Percentiles rank a stretch among this genome's conserved stretches.
phyloP scores from a whole-genome alignment of 352 stramenopile species.

The Globisporangium paddicum region DNA sequence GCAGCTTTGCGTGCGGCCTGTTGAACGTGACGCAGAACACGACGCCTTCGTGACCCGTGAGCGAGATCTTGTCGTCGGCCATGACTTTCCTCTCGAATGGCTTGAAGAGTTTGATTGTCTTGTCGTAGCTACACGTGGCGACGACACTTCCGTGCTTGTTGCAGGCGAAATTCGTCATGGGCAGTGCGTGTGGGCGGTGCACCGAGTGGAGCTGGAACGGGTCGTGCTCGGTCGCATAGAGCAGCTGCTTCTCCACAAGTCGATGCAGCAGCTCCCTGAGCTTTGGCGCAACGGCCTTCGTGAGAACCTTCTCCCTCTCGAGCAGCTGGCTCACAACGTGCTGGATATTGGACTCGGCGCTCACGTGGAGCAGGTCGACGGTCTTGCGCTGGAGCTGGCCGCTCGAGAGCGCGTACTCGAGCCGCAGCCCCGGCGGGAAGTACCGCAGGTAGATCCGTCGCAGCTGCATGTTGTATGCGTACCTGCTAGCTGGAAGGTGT shows the following conservation, averaged over 20 bases:
- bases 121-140: conserved; percentile 72
- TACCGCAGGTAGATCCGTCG: conserved; percentile 65
- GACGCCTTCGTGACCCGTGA: conserved; percentile 56
- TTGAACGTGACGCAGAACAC: conserved; percentile 72
- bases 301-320: conserved; percentile 56
- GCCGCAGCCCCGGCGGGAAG: conserved; percentile 60
- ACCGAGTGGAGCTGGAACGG: conserved; percentile 31
- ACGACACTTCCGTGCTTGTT: conserved; percentile 61
- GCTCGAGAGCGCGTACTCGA: conserved; percentile 52
- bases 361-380: conserved; percentile 63
- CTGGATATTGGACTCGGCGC: conserved; percentile 62
- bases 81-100: conserved; percentile 30
- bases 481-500: too few relatives aligned
- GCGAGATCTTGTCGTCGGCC: conserved; percentile 21
- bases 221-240: conserved; percentile 21
- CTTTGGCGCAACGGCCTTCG: conserved; percentile 31
- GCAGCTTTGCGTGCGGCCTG: conserved; percentile 33
- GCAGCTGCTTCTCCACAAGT: conserved; percentile 67
- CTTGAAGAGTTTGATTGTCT: conserved; percentile 50
- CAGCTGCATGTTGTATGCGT: too few relatives aligned
- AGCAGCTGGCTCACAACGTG: conserved; percentile 44
- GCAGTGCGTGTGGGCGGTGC: conserved; percentile 48
- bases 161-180: conserved; percentile 69
- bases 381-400: conserved; percentile 46
- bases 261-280: conserved; percentile 59